A percentile compares a stretch with the other conserved stretches of the same genome.
These are phyloP conservation scores for Yamadazyma spencermartinsiae DNA, from an alignment of 1,139 yeast species.

Conservation along the genomic window DNA sequence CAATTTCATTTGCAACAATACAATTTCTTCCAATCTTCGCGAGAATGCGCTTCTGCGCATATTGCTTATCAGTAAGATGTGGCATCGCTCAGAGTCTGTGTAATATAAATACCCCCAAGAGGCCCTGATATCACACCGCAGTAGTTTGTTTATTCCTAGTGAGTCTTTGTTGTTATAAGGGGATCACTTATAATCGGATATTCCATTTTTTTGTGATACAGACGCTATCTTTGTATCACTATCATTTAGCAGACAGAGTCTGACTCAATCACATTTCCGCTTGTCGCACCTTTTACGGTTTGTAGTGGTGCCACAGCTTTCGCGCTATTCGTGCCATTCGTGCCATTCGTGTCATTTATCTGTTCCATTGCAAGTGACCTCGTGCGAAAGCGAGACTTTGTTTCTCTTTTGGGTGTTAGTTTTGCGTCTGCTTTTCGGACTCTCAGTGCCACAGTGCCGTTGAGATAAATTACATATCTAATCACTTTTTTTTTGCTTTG, in stretches of 20 bases:
- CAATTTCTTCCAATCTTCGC: neutral
- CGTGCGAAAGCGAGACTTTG: too few relatives aligned
- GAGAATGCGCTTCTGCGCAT: constrained; percentile 1
- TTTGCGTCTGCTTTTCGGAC: neutral
- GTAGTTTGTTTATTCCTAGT: too few relatives aligned
- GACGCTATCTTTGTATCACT: too few relatives aligned
- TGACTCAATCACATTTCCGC: neutral
- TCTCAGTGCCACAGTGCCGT: constrained; percentile 1
- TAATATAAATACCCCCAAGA: neutral
- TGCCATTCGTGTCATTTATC: too few relatives aligned
- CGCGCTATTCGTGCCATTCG: neutral
- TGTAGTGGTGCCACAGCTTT: neutral
- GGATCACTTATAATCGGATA: too few relatives aligned
- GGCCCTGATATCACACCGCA: too few relatives aligned
- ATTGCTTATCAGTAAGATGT: neutral
- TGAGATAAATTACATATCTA: neutral
- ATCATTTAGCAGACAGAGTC: neutral
- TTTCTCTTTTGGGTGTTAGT: neutral
- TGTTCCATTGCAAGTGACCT: too few relatives aligned
- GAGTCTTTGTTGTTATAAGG: too few relatives aligned
- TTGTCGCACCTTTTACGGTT: neutral
- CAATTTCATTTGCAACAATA: constrained; percentile 4
- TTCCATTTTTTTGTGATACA: too few relatives aligned
- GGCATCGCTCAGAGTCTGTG: too few relatives aligned
- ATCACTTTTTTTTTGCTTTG: neutral